Evolutionary conservation across 2,329 filamentous ascomycete species (phyloP).

Genomic region (Cytospora mali): DNA sequence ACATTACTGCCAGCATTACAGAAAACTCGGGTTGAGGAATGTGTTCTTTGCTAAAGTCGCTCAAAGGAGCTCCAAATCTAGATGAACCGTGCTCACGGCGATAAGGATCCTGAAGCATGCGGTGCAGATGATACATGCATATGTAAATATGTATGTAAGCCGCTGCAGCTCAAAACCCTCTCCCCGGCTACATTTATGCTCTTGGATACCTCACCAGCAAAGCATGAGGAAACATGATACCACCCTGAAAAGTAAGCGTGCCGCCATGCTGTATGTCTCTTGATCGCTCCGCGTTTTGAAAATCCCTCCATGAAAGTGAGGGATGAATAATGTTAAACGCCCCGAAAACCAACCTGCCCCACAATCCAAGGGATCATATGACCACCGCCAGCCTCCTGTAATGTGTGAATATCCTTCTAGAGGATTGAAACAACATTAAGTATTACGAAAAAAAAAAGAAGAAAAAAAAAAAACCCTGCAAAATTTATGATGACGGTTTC

Average conservation of each 20-base stretch:
- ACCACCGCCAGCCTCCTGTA: not conserved
- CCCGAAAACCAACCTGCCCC: not conserved
- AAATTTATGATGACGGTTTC: constrained; percentile 19
- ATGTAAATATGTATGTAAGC: too few relatives aligned
- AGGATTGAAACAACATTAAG: too few relatives aligned
- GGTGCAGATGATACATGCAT: too few relatives aligned
- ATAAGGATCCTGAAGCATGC: too few relatives aligned
- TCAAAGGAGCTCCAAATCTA: too few relatives aligned
- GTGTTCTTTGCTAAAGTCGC: too few relatives aligned
- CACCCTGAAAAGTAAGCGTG: not conserved
- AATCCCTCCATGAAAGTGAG: not conserved
- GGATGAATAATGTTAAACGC: not conserved
- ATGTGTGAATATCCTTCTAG: constrained; percentile 1
- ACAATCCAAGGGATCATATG: too few relatives aligned
- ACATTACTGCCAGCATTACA: too few relatives aligned
- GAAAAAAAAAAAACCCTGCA: not conserved
- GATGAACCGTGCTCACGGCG: too few relatives aligned
- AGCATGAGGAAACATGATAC: not conserved
- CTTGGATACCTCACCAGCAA: not conserved
- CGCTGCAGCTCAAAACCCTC: too few relatives aligned
- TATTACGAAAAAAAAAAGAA: not conserved
- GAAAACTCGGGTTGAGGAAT: too few relatives aligned
- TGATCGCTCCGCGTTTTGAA: not conserved
- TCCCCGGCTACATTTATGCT: not conserved
- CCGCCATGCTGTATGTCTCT: not conserved